These are phyloP conservation scores for Dendrobium nobile DNA, from an alignment of 106 monocot genomes.

Conservation along the genomic window DNA sequence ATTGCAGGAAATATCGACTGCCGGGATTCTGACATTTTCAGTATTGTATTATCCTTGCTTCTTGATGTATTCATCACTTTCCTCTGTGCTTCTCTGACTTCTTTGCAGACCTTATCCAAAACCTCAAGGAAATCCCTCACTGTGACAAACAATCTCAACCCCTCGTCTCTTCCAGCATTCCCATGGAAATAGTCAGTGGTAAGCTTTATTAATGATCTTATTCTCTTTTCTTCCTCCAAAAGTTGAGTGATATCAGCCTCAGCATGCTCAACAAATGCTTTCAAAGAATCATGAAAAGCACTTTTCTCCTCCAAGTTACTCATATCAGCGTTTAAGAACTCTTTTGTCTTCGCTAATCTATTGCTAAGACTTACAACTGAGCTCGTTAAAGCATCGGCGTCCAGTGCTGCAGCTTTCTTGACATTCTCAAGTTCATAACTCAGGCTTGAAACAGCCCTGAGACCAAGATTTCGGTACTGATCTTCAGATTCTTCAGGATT, in stretches of 20 bases:
- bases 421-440: constrained; percentile 51
- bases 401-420: constrained; percentile 46
- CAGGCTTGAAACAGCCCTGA: constrained; percentile 32
- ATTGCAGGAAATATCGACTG: constrained; percentile 40
- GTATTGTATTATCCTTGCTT: constrained; percentile 11
- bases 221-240: constrained; percentile 40
- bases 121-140: constrained; percentile 46
- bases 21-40: constrained; percentile 8
- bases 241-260: constrained; percentile 29
- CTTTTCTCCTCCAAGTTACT: constrained; percentile 29
- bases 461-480: constrained; percentile 25
- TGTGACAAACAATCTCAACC: constrained; percentile 40
- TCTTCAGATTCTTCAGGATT: constrained; percentile 21
- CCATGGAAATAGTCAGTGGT: constrained; percentile 63
- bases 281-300: constrained; percentile 34
- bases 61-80: neutral
- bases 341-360: constrained; percentile 26
- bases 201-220: constrained; percentile 31
- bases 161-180: constrained; percentile 53
- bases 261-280: constrained; percentile 45
- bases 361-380: constrained; percentile 23
- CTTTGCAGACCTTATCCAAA: constrained; percentile 39
- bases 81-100: constrained; percentile 25
- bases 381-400: constrained; percentile 31
- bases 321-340: constrained; percentile 42